Conservation (phyloP, 331 rosid genomes). For the Quercus tomentella region DNA sequence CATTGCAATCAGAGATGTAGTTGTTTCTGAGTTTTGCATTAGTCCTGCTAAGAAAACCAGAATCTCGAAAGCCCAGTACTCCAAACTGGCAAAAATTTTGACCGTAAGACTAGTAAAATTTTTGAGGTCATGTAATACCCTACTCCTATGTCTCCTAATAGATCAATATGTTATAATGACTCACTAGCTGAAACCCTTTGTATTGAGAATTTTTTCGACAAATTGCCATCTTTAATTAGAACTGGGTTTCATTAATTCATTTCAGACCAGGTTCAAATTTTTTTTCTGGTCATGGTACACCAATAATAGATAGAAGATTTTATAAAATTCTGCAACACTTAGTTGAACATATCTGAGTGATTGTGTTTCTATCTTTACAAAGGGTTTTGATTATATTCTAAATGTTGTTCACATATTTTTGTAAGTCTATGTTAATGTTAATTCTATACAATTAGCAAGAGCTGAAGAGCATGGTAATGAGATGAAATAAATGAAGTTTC, state of each 20-base stretch:
- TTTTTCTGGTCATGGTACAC: background rate
- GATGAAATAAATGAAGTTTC: background rate
- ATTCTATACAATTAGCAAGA: background rate
- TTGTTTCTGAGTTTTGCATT: conserved; percentile 53
- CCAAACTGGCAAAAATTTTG: conserved; percentile 49
- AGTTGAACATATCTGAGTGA: background rate
- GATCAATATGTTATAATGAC: background rate
- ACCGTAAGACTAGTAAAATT: conserved; percentile 10
- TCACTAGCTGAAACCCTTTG: background rate
- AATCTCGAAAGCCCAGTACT: conserved; percentile 91
- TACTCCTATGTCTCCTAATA: background rate
- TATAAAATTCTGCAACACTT: background rate
- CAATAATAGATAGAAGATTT: background rate
- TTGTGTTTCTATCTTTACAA: background rate
- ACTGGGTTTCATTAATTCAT: background rate
- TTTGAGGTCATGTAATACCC: background rate
- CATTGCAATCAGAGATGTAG: conserved; percentile 83
- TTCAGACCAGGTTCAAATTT: background rate
- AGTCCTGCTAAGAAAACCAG: conserved; percentile 81
- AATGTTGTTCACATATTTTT: background rate
- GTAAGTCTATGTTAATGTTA: background rate
- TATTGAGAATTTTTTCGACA: background rate
- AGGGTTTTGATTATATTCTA: background rate
- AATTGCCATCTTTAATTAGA: background rate
- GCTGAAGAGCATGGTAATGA: no score